Evolutionary conservation across 176 grass and related monocot species (phyloP).

Genomic region (Lolium multiflorum): DNA sequence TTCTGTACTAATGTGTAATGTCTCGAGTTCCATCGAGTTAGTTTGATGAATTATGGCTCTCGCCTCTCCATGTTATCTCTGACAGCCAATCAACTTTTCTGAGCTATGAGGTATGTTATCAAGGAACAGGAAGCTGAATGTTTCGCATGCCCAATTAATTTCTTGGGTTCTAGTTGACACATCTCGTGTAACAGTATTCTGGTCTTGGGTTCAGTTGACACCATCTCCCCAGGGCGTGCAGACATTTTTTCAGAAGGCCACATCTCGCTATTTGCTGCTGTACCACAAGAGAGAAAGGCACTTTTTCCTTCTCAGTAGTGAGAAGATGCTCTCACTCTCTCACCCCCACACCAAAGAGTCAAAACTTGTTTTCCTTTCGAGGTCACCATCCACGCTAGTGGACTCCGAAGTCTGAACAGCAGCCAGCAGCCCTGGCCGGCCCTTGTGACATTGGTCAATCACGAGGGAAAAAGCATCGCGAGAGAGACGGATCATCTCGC

Average conservation of each 20-base stretch:
- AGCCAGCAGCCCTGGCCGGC: background rate
- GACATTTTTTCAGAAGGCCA: background rate
- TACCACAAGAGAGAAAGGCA: background rate
- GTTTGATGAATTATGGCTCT: slow-evolving; percentile 15
- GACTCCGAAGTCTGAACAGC: background rate
- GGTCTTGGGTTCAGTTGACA: slow-evolving; percentile 7
- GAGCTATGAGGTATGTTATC: background rate
- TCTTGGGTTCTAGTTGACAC: background rate
- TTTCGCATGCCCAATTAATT: background rate
- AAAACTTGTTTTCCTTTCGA: background rate
- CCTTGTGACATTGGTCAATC: slow-evolving; percentile 40
- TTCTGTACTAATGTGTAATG: background rate
- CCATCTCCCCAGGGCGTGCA: background rate
- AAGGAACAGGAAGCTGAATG: background rate
- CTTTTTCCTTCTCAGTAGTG: background rate
- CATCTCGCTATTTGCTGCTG: background rate
- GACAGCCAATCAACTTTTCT: background rate
- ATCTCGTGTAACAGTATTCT: no score
- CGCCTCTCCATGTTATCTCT: slow-evolving; percentile 34
- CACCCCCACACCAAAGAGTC: background rate
- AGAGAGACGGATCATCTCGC: slow-evolving; percentile 20
- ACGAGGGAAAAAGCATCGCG: background rate
- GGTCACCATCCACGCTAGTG: background rate
- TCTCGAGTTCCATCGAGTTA: background rate
- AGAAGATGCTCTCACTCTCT: slow-evolving; percentile 14